Conservation (phyloP, 1,284 basidiomycete genomes). For the Ustilago tritici region DNA sequence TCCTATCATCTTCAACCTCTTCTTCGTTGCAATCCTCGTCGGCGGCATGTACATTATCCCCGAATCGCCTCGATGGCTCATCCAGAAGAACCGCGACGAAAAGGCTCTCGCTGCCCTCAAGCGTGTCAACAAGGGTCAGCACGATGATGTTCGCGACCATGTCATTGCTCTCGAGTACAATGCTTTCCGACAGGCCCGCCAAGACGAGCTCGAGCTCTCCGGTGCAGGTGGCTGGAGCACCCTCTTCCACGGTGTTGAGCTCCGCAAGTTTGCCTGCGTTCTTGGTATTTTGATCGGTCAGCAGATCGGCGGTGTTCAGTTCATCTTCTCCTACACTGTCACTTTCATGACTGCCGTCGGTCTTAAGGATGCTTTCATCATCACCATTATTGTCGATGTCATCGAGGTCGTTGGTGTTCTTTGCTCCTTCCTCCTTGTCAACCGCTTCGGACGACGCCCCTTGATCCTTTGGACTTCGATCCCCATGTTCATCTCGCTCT, state of each 20-base stretch:
- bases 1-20: slow-evolving; percentile 71
- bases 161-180: slow-evolving; percentile 68
- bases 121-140: slow-evolving; percentile 70
- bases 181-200: slow-evolving; percentile 70
- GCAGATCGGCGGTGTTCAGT: slow-evolving; percentile 68
- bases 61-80: slow-evolving; percentile 71
- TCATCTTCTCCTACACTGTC: slow-evolving; percentile 71
- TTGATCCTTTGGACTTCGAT: slow-evolving; percentile 70
- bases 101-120: slow-evolving; percentile 70
- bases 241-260: slow-evolving; percentile 66
- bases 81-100: slow-evolving; percentile 70
- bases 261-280: slow-evolving; percentile 70
- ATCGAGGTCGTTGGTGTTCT: slow-evolving; percentile 71
- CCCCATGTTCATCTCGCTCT: slow-evolving; percentile 71
- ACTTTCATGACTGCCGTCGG: slow-evolving; percentile 60
- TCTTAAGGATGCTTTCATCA: slow-evolving; percentile 70
- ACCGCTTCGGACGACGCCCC: slow-evolving; percentile 71
- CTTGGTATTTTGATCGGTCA: slow-evolving; percentile 71
- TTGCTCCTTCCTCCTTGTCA: slow-evolving; percentile 71
- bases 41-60: slow-evolving; percentile 69
- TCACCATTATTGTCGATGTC: slow-evolving; percentile 70
- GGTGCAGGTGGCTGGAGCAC: slow-evolving; percentile 70
- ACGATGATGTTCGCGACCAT: slow-evolving; percentile 65
- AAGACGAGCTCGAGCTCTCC: slow-evolving; percentile 69
- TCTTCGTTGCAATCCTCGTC: slow-evolving; percentile 69